These are phyloP conservation scores for Vitis rotundifolia DNA, from an alignment of 164 flowering plant genomes.

Conservation along the genomic window DNA sequence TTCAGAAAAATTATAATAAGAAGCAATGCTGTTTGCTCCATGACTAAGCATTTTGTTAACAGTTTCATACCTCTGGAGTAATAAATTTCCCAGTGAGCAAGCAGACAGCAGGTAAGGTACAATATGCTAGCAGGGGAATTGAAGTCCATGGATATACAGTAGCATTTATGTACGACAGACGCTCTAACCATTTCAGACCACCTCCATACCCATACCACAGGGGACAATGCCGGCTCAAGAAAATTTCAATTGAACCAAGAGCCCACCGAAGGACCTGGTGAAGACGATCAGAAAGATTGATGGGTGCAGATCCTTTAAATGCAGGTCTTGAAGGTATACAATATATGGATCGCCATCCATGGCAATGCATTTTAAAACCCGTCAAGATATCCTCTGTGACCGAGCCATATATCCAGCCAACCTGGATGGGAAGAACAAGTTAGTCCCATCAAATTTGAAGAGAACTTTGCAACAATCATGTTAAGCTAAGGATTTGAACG, in stretches of 20 bases:
- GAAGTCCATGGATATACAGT: constrained; percentile 66
- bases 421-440: constrained; percentile 23
- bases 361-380: constrained; percentile 77
- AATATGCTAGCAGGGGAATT: constrained; percentile 63
- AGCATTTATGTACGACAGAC: constrained; percentile 61
- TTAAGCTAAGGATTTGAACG: not conserved
- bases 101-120: constrained; percentile 71
- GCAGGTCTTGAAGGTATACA: constrained; percentile 62
- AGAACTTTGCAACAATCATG: not conserved
- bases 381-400: constrained; percentile 73
- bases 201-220: constrained; percentile 74
- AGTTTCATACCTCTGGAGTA: constrained; percentile 51
- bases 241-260: constrained; percentile 72
- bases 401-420: constrained; percentile 76
- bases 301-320: constrained; percentile 70
- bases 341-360: constrained; percentile 72
- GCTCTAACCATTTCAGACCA: constrained; percentile 58
- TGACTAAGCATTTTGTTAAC: not conserved
- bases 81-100: constrained; percentile 68
- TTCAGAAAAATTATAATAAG: not conserved
- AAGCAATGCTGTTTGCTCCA: not conserved
- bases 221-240: constrained; percentile 72
- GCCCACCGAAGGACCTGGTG: constrained; percentile 77
- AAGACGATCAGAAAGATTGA: constrained; percentile 74
- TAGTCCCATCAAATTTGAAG: constrained; percentile 1